Evolutionary conservation across 2,329 filamentous ascomycete genomes (phyloP), one percentile per base, ranked within the genome.

Genomic region (Cadophora malorum): DNA sequence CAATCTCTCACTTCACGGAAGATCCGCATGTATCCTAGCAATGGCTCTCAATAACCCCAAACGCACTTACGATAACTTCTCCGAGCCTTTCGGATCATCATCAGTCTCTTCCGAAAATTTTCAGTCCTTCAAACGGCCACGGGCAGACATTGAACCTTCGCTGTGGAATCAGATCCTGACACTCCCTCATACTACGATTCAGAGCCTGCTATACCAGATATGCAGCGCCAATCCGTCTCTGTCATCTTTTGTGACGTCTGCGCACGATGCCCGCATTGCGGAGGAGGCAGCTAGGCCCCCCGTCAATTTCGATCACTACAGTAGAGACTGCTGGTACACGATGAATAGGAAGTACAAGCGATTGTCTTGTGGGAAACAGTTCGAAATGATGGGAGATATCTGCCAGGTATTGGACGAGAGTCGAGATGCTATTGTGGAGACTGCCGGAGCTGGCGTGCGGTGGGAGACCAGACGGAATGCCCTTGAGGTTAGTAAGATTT

Each of bases 381-480:
- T 58, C 23, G 67, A 67, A 3, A 58, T 63, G 45, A 64, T 67
- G 45, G 58, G 53, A 4, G 65, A 71, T 23, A 64, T 69, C 10
- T 59, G 50, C 25, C 41, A 63, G 19, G 55, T 60, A 4, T 35
- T 67, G n/a, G 38, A 62, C 14, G 41, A 58, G n/a, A 60, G 58
- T 38, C 56, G 69, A 21, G 50, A 60, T 21, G 64, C 61, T 5
- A 69, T 72, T 23, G 60, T 72, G n/a, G 60, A 63, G 10, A 16
- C 64, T 41, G 68, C 70, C 31, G 62, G 66, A 12, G 33, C 63
- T 4, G 66, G 52, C 33, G 67, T 64, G 21, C 64, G 65, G 19
- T 70, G 50, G 52, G 65, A 72, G 63, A 72, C 70, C 19, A 63
- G 65, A 47, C 49, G 65, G n/a, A 66, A 66, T 56, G 65, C 65